A percentile compares a stretch with the other conserved stretches of the same genome.
These are phyloP conservation scores for Triticum turgidum DNA, from an alignment of 176 grass and related monocot species.

Conservation along the genomic window DNA sequence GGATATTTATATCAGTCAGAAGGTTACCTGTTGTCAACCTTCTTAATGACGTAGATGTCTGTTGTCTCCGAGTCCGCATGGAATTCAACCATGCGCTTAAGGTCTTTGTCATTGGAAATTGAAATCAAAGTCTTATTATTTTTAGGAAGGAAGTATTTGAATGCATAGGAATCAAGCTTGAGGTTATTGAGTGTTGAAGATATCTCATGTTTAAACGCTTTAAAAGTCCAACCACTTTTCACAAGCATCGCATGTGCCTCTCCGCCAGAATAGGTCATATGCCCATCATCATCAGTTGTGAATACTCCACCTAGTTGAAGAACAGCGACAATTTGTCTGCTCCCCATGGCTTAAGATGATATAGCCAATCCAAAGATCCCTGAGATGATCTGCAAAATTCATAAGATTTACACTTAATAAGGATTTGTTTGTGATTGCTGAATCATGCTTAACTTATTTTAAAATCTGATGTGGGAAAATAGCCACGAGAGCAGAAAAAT, in stretches of 20 bases:
- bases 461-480: not conserved
- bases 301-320: slow-evolving; percentile 75
- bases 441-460: not conserved
- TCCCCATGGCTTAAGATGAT: slow-evolving; percentile 42
- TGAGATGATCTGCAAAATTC: slow-evolving; percentile 18
- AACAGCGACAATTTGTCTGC: slow-evolving; percentile 57
- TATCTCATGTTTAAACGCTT: slow-evolving; percentile 56
- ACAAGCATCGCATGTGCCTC: slow-evolving; percentile 80
- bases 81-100: slow-evolving; percentile 61
- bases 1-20: not conserved
- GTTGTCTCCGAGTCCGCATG: slow-evolving; percentile 47
- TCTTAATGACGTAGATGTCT: slow-evolving; percentile 50
- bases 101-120: slow-evolving; percentile 59
- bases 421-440: not conserved
- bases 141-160: slow-evolving; percentile 73
- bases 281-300: slow-evolving; percentile 52
- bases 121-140: slow-evolving; percentile 53
- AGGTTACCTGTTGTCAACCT: slow-evolving; percentile 49
- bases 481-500: not conserved
- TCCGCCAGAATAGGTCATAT: slow-evolving; percentile 67
- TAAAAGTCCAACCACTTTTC: slow-evolving; percentile 49
- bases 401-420: slow-evolving; percentile 15
- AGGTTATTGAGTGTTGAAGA: slow-evolving; percentile 63
- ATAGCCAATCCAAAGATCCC: slow-evolving; percentile 4
- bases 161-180: slow-evolving; percentile 51